Evolutionary conservation across 148 eudicot species (phyloP), one percentile per base, ranked within the genome.

Genomic region (Fagopyrum esculentum): DNA sequence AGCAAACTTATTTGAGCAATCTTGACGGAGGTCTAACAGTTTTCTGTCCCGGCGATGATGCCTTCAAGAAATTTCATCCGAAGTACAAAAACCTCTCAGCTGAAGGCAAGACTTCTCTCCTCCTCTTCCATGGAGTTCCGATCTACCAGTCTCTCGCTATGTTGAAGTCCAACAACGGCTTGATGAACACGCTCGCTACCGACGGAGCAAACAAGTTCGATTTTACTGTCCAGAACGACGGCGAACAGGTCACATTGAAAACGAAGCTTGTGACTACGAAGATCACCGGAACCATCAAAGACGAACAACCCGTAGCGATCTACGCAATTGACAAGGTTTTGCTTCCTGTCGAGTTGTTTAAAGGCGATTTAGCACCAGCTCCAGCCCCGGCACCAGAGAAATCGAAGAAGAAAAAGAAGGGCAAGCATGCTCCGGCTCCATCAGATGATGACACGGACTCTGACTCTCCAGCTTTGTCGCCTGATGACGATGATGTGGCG

Each of bases 101-200:
- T 1, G 92, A 69, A 0, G 91, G 85, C 0, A 89, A 95, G 68
- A 87, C 75, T 52, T 79, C 93, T 0, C 19, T 95, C n/a, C 78
- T 95, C 0, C 90, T 92, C 43, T 95, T n/a, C 80, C 98, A 95
- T 60, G 97, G 83, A 3, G 70, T 86, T 1, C 98, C 98, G 63
- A 75, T 89, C 16, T 95, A 95, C 75, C 48, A 92, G 5, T 89
- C 97, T 0, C 16, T 86, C 35, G 5, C 82, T 0, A 87, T 88
- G 90, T 52, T 95, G 78, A 90, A 87, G 51, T 85, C 93, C 7
- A 92, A 82, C 82, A 95, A 95, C n/a, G 98, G 98, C 1, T 9
- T 49, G 12, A 90, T 86, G 87, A 94, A 90, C 82, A 95, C 98
- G 0, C 52, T 95, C 13, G 98, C 98, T 0, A 95, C 98, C 6